Evolutionary conservation across 2,329 filamentous ascomycete genomes (phyloP), one percentile per base, ranked within the genome.

Genomic region (Volutella citrinella): DNA sequence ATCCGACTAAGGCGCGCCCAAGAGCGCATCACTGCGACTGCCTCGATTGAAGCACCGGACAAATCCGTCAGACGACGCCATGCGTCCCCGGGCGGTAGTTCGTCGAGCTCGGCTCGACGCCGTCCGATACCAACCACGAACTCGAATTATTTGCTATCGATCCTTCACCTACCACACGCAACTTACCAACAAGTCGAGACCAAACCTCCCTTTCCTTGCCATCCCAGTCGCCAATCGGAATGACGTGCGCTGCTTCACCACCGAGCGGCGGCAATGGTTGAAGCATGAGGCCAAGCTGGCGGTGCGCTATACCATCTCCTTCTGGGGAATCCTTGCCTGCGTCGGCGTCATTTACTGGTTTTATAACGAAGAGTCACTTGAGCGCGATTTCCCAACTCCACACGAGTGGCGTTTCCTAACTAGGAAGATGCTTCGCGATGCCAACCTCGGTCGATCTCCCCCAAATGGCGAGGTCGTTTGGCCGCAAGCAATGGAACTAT

Each of bases 371-470:
- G 87, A 95, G 60, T 68, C 73, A 40, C 69, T 87, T 27, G 89
- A 96, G 64, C 74, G 82, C 29, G 69, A 76, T 32, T 87, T 82
- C 56, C 89, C 89, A 0, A 90, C 87, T 2, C 90, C 91, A 2
- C 74, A 77, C 17, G 90, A 95, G 57, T 96, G 90, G 88, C 68
- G 68, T 0, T 84, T 80, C 59, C 64, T 78, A 45, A 87, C 84
- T 27, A 72, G 88, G 16, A 77, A 84, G 62, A 69, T 73, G 23
- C 72, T 86, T 42, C 76, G 87, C 24, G 74, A 76, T 31, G 84
- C 84, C 5, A 75, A 74, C 34, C 70, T 75, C 31, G 70, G 79
- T 26, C 70, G 72, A 11, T 71, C 76, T 10, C 66, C 74, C n/a
- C 69, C 66, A 17, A 69, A 71, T 15, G 63, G 65, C 32, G 52